phyloP scores from a whole-genome alignment of 306 rosid species.

The Myrica gale region DNA sequence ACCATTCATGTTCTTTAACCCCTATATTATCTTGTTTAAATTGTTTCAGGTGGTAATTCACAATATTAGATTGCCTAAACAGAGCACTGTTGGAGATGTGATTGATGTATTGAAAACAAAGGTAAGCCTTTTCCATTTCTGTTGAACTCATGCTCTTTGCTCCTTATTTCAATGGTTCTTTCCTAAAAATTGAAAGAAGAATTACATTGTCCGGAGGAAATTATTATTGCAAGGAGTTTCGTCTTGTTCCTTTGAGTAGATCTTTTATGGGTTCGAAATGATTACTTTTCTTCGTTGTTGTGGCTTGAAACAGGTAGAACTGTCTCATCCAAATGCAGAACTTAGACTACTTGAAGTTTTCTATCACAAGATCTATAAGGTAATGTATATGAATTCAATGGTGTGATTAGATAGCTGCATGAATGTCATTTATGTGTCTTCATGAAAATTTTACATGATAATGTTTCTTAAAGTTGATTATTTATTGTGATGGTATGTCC shows the following conservation, averaged over 20 bases:
- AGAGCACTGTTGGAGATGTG: constrained; percentile 74
- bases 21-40: constrained; percentile 15
- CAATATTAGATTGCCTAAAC: constrained; percentile 73
- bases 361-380: constrained; percentile 95
- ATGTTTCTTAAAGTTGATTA: background rate
- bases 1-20: constrained; percentile 1
- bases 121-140: constrained; percentile 31
- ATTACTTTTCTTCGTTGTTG: background rate
- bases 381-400: constrained; percentile 13
- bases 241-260: background rate
- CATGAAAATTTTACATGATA: background rate
- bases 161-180: background rate
- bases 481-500: background rate
- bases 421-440: background rate
- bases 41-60: constrained; percentile 62
- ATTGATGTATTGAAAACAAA: constrained; percentile 61
- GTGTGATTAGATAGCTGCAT: background rate
- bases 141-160: background rate
- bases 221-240: background rate
- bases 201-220: background rate
- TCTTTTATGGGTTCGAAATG: background rate
- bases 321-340: constrained; percentile 80
- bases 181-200: too few relatives aligned
- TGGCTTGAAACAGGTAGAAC: constrained; percentile 65
- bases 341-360: constrained; percentile 89